Base-by-base conservation (phyloP, 768 basidiomycete genomes). In the Hygrocybe punicea region DNA sequence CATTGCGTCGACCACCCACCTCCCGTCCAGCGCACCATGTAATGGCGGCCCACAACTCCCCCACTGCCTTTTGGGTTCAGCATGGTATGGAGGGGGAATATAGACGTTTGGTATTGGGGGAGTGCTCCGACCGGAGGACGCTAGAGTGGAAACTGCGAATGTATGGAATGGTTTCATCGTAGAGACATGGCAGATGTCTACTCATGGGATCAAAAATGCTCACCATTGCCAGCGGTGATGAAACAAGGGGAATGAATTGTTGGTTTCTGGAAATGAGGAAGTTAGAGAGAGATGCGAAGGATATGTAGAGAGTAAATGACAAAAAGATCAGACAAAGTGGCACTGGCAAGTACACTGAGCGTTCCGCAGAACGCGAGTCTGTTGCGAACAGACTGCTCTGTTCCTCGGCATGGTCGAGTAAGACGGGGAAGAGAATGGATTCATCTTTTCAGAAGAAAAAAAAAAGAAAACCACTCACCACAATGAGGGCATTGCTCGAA, bases 121-220 rank as follows among this genome's bases (percentile, higher is more conserved):
- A 89, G 87, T 88, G 74, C 84, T 84, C 79, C 79, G 42, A 47
- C 5, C 6, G 72, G 79, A 85, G 85, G 85, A 76, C 80, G 65
- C 84, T 89, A 78, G 78, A 81, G 87, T 81, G 85, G 84, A 89
- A 87, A 89, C 87, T 89, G 87, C 87, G 87, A 89, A 90, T 89
- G 82, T 78, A 80, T 71, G 81, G 80, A 75, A 75, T 60, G 61
- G 70, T 76, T 83, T 84, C 83, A 84, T 84, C 83, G 63, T 69
- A 60, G 35, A 67, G 29, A 29, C 55, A 23, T 63, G 63, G 65
- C 63, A 62, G 67, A 56, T 46, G 45, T 33, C 44, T 51, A 54
- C 42, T n/a, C 42, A 51, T 46, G 47, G 33, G 24, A 57, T 3
- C 16, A 55, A 34, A 21, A 34, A 33, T 36, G 63, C 72, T 65